Percentiles rank a stretch among this genome's conserved stretches.
These are phyloP conservation scores for Mucor irregularis DNA, from an alignment of 371 early-diverging fungal species.

Conservation along the genomic window DNA sequence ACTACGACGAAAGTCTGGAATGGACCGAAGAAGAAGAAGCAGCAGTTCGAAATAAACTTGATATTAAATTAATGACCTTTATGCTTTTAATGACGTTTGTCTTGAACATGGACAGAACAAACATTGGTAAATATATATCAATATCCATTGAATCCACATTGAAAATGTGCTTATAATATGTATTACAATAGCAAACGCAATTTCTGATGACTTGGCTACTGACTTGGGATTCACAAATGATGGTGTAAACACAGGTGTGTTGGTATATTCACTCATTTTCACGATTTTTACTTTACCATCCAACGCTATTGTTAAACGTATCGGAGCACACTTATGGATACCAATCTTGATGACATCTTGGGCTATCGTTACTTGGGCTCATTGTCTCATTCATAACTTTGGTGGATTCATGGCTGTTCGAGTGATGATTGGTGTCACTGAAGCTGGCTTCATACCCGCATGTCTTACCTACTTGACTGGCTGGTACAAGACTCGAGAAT, in stretches of 20 bases:
- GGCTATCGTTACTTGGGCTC: constrained; percentile 57
- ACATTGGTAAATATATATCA: constrained; percentile 23
- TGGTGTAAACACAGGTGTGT: constrained; percentile 35
- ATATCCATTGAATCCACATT: neutral
- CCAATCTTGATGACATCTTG: constrained; percentile 62
- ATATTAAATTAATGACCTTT: constrained; percentile 15
- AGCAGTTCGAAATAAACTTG: constrained; percentile 9
- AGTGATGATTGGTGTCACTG: constrained; percentile 34
- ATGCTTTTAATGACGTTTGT: constrained; percentile 30
- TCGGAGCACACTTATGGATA: constrained; percentile 61
- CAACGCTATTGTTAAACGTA: constrained; percentile 48
- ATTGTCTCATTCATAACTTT: constrained; percentile 22
- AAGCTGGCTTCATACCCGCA: constrained; percentile 66
- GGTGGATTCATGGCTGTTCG: constrained; percentile 27
- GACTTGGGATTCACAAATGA: constrained; percentile 38
- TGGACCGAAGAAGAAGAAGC: constrained; percentile 19
- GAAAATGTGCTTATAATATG: neutral
- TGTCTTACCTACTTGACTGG: constrained; percentile 56
- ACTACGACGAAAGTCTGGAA: no score
- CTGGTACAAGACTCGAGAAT: constrained; percentile 60
- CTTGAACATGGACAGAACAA: constrained; percentile 26
- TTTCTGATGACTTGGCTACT: constrained; percentile 38
- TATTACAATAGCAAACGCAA: constrained; percentile 35
- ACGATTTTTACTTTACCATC: constrained; percentile 43
- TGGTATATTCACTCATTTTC: constrained; percentile 36